Evolutionary conservation across 1,284 basidiomycete genomes (phyloP).

Genomic region (Blastosporella zonata): DNA sequence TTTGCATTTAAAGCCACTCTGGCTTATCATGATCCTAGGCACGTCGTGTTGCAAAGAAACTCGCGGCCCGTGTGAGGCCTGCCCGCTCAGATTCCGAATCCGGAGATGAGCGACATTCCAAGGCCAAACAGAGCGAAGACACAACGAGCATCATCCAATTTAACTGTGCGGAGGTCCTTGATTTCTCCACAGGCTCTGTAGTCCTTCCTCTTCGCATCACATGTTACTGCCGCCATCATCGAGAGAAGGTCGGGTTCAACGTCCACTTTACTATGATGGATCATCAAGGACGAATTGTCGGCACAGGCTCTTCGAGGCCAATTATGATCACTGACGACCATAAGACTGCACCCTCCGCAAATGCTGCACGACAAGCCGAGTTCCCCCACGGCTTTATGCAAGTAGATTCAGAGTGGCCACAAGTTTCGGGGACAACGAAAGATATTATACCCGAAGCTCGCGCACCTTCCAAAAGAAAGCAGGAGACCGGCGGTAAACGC

Average conservation of each 20-base stretch:
- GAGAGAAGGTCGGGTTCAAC: constrained; percentile 95
- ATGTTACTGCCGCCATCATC: constrained; percentile 98
- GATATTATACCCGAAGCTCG: constrained; percentile 30
- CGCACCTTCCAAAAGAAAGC: constrained; percentile 43
- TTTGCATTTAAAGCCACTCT: constrained; percentile 10
- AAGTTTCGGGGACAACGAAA: constrained; percentile 23
- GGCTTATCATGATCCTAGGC: constrained; percentile 51
- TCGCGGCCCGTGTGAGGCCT: constrained; percentile 76
- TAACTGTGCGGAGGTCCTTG: constrained; percentile 91
- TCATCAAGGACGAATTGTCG: constrained; percentile 77
- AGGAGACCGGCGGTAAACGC: constrained; percentile 42
- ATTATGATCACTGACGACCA: constrained; percentile 99
- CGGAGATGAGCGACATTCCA: constrained; percentile 46
- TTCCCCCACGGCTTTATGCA: constrained; percentile 29
- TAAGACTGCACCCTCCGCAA: constrained; percentile 58
- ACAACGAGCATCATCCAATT: constrained; percentile 90
- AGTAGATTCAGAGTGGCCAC: constrained; percentile 47
- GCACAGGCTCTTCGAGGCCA: constrained; percentile 81
- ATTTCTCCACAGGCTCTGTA: constrained; percentile 86
- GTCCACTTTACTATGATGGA: constrained; percentile 91
- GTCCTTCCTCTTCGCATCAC: constrained; percentile 94
- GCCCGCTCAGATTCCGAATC: constrained; percentile 76
- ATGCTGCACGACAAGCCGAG: constrained; percentile 28
- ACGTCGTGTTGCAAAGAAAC: constrained; percentile 84
- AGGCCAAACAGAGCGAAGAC: constrained; percentile 58